Evolutionary conservation across 108 stramenopile genomes (phyloP), one percentile per base, ranked within the genome.

Genomic region (Parietichytrium sp.): DNA sequence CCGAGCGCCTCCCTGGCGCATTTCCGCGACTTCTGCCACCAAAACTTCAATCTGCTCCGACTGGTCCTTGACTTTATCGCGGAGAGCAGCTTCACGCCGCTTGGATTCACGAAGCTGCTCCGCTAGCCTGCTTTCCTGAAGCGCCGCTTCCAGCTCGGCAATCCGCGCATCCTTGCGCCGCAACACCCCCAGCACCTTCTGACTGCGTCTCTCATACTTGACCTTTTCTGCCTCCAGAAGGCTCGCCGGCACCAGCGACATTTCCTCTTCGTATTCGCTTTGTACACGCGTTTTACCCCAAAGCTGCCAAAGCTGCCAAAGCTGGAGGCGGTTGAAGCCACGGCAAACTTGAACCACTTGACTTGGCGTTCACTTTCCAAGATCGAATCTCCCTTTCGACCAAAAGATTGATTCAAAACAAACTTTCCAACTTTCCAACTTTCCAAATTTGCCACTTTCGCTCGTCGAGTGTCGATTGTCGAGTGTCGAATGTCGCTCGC

Each of bases 181-280:
- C n/a, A 72, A 42, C 10, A 72, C 45, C 42, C 38, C 61, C 10
- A 72, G 61, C 16, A 72, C 61, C 33, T 72, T 72, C 2, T 72
- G 61, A 42, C 61, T 72, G 10, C 61, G 33, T 13, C 61, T 33
- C 33, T 72, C 61, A 25, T 45, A 72, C 61, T 72, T 72, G 38
- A 25, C 61, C 1, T 42, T 33, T 25, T 72, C 61, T 25, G 36
- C 61, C 13, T 72, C 61, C n/a, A 72, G 42, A 13, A 23, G 61
- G 20, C 61, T 33, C 13, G 61, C 61, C 15, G 61, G 61, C 13
- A 72, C 61, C 8, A 8, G n/a, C n/a, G n/a, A n/a, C n/a, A n/a
- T n/a, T n/a, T n/a, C n/a, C n/a, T n/a, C n/a, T n/a, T n/a, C n/a
- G n/a, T n/a, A n/a, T n/a, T n/a, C n/a, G n/a, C n/a, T n/a, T n/a